Percentiles rank a stretch among this genome's conserved stretches.
Evolutionary conservation across 139 green algal species (phyloP).

Genomic region (Pseudopediastrum boryanum): DNA sequence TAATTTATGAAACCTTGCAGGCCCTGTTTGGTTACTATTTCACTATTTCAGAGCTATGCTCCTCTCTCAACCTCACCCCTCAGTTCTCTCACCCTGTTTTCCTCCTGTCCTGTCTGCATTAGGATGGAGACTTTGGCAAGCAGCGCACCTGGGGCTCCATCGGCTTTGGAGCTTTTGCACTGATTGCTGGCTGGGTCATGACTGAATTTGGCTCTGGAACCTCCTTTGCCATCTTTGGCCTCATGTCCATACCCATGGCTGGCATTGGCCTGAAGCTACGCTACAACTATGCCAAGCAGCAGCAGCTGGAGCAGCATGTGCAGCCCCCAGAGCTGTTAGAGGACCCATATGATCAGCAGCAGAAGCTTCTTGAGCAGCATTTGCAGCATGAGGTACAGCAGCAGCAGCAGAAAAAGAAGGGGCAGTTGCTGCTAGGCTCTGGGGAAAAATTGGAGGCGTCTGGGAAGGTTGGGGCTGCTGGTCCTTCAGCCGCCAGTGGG

Average conservation of each 20-base stretch:
- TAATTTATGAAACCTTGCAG: no score
- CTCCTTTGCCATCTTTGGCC: slow-evolving; percentile 31
- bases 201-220: slow-evolving; percentile 22
- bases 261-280: neutral
- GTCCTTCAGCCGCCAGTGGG: no score
- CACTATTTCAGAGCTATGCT: no score
- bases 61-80: no score
- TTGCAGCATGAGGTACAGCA: neutral
- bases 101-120: no score
- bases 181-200: slow-evolving; percentile 30
- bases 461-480: no score
- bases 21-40: no score
- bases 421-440: neutral
- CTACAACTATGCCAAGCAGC: slow-evolving; percentile 3
- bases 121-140: slow-evolving; percentile 46
- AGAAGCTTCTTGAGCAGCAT: no score
- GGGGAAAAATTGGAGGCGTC: no score
- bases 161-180: slow-evolving; percentile 35
- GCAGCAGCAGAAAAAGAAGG: neutral
- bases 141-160: slow-evolving; percentile 43
- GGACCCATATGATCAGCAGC: neutral
- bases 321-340: neutral
- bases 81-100: neutral
- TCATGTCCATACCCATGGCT: slow-evolving; percentile 12
- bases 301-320: neutral